Evolutionary conservation across 352 stramenopile species (phyloP).

Genomic region (Pythium aristosporum): DNA sequence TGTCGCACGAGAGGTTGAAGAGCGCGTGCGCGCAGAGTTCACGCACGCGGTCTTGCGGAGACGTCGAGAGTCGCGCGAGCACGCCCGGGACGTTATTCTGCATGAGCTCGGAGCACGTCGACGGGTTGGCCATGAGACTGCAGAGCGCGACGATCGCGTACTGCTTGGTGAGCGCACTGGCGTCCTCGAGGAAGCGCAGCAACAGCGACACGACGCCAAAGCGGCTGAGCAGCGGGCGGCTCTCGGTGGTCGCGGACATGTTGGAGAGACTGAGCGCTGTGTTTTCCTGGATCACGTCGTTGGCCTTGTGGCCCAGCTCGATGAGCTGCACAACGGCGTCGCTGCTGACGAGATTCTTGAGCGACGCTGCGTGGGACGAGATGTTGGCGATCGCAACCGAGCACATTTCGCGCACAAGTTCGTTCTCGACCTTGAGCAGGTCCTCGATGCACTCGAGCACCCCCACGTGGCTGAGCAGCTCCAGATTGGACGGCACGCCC

Average conservation of each 20-base stretch:
- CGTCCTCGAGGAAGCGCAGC: conserved; percentile 62
- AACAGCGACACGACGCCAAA: conserved; percentile 72
- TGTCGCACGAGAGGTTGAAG: conserved; percentile 81
- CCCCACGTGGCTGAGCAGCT: conserved; percentile 58
- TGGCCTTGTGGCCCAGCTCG: conserved; percentile 52
- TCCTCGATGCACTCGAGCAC: conserved; percentile 76
- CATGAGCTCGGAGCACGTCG: conserved; percentile 62
- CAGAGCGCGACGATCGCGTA: conserved; percentile 72
- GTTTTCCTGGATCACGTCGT: conserved; percentile 63
- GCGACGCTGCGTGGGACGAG: conserved; percentile 52
- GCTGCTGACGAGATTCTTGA: conserved; percentile 68
- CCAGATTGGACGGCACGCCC: conserved; percentile 61
- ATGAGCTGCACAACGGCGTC: conserved; percentile 68
- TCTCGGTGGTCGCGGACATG: conserved; percentile 61
- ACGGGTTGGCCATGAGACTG: conserved; percentile 56
- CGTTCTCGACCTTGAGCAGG: conserved; percentile 72
- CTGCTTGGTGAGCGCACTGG: conserved; percentile 52
- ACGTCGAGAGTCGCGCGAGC: conserved; percentile 43
- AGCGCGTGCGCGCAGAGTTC: conserved; percentile 75
- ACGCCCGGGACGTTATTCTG: conserved; percentile 64
- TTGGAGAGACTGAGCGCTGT: conserved; percentile 74
- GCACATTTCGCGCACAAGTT: conserved; percentile 63
- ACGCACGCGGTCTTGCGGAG: conserved; percentile 50
- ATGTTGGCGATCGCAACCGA: conserved; percentile 77
- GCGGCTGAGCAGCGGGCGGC: conserved; percentile 50